Percentiles rank a stretch among this genome's conserved stretches.
Conservation (phyloP, 495 filamentous ascomycete genomes). For the Aspergillus bridgeri region DNA sequence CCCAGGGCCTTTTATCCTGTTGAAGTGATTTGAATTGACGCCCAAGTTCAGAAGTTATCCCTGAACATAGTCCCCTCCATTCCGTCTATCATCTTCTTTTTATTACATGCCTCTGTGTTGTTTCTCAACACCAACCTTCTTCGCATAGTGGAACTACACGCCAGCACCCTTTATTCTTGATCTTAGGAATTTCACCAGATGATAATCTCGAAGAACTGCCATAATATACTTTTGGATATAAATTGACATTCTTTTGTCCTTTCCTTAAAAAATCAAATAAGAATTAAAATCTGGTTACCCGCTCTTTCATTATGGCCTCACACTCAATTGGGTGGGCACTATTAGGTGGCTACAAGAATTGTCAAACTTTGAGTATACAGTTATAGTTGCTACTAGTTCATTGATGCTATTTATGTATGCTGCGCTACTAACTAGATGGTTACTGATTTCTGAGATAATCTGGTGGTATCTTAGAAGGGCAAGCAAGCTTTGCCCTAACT, state of each 20-base stretch:
- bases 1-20: neutral
- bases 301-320: conserved; percentile 6
- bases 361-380: conserved; percentile 8
- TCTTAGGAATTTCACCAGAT: neutral
- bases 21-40: neutral
- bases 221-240: neutral
- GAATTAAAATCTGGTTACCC: too few relatives aligned
- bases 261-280: too few relatives aligned
- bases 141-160: neutral
- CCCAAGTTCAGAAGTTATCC: neutral
- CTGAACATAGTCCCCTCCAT: neutral
- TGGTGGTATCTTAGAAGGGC: neutral
- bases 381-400: conserved; percentile 9
- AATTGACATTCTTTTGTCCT: neutral
- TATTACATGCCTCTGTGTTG: neutral
- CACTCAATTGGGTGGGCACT: conserved; percentile 4
- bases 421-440: neutral
- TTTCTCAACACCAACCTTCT: neutral
- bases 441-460: neutral
- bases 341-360: neutral
- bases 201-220: neutral
- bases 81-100: neutral
- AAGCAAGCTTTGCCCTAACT: too few relatives aligned
- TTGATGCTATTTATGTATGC: conserved; percentile 15
- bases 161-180: neutral